phyloP scores from a whole-genome alignment of 2,329 filamentous ascomycete species.

The Fusarium sp. region DNA sequence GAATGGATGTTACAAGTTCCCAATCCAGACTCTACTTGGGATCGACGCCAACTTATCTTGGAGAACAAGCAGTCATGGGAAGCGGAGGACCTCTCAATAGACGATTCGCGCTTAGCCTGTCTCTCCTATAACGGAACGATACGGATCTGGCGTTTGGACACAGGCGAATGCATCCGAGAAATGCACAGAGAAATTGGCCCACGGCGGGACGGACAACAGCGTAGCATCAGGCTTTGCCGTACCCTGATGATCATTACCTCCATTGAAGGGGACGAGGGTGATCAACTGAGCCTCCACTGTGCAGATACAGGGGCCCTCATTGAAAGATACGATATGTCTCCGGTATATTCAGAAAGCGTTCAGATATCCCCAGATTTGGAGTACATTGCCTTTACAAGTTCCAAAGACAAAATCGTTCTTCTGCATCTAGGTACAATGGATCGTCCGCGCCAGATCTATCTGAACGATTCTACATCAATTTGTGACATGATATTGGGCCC shows the following conservation, averaged over 20 bases:
- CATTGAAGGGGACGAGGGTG: no score
- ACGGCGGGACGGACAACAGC: not conserved
- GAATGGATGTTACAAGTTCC: not conserved
- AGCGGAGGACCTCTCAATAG: not conserved
- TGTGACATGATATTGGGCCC: not conserved
- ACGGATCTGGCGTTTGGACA: not conserved
- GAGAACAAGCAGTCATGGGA: not conserved
- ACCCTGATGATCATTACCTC: no score
- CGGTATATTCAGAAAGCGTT: not conserved
- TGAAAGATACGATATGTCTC: not conserved
- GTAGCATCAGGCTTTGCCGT: not conserved
- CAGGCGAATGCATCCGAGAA: not conserved
- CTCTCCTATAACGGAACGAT: not conserved
- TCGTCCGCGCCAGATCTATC: not conserved
- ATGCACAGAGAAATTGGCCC: not conserved
- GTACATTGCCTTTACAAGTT: not conserved
- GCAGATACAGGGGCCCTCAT: not conserved
- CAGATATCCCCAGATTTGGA: not conserved
- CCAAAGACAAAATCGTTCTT: no score
- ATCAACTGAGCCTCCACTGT: not conserved
- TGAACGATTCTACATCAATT: not conserved
- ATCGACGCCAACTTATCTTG: not conserved
- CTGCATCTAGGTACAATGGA: not conserved
- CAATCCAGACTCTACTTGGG: not conserved
- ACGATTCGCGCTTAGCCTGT: not conserved